phyloP scores from a whole-genome alignment of 2,329 filamentous ascomycete species.

The Xylaria sp. region DNA sequence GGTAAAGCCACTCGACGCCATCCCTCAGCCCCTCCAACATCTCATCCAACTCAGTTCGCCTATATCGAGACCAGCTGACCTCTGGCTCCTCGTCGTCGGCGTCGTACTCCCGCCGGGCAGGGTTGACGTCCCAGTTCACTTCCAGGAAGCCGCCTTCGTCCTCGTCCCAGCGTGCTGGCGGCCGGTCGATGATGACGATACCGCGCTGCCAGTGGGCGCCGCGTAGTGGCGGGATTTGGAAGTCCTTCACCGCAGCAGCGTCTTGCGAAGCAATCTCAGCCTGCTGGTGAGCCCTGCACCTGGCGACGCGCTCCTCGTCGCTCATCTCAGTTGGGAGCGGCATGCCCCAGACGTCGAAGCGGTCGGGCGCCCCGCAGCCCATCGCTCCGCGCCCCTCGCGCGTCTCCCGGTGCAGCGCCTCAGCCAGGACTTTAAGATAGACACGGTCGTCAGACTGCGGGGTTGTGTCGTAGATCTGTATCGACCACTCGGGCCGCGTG shows the following conservation, averaged over 20 bases:
- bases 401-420: not conserved
- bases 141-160: not conserved
- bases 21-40: not conserved
- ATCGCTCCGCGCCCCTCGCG: not conserved
- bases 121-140: not conserved
- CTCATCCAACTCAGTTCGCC: not conserved
- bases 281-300: not conserved
- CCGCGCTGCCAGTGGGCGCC: not conserved
- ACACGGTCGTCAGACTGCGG: not conserved
- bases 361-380: not conserved
- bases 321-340: not conserved
- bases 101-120: too few relatives aligned
- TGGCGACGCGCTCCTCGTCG: not conserved
- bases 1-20: not conserved
- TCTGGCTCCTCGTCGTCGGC: not conserved
- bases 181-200: not conserved
- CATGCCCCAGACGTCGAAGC: not conserved
- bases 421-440: not conserved
- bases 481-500: not conserved
- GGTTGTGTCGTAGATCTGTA: not conserved
- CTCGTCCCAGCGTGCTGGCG: not conserved
- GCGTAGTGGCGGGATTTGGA: not conserved
- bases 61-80: not conserved
- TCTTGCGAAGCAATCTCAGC: not conserved
- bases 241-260: not conserved